These are phyloP conservation scores for Diplosphaera chodatii DNA, from an alignment of 139 green algal species.

Conservation along the genomic window DNA sequence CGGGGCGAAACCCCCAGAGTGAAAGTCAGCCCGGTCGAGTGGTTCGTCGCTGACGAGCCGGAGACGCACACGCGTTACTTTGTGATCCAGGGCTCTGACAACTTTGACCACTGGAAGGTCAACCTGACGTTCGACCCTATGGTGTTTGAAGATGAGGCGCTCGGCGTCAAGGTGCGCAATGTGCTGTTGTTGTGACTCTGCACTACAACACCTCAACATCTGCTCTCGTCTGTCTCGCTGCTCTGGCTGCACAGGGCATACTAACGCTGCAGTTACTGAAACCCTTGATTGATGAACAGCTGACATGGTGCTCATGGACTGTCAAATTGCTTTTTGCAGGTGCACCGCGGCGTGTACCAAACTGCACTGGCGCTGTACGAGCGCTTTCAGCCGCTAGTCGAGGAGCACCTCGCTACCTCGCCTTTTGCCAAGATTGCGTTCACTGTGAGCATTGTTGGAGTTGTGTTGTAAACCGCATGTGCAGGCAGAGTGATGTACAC, in stretches of 20 bases:
- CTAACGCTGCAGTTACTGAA: too few species aligned
- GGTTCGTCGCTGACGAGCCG: constrained; percentile 80
- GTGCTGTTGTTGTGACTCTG: too few species aligned
- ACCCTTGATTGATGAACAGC: too few species aligned
- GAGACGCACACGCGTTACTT: constrained; percentile 58
- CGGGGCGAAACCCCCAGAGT: background rate
- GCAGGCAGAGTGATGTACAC: too few species aligned
- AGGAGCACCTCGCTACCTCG: constrained; percentile 68
- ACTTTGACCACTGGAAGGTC: constrained; percentile 72
- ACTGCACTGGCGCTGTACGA: constrained; percentile 79
- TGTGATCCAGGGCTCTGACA: constrained; percentile 79
- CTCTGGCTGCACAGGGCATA: too few species aligned
- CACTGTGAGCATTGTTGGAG: constrained; percentile 56
- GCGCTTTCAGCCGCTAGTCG: constrained; percentile 79
- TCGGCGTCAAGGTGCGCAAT: constrained; percentile 60
- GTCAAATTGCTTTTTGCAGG: too few species aligned
- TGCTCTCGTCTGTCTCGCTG: too few species aligned
- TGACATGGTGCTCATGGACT: too few species aligned
- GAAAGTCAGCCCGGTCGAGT: constrained; percentile 19
- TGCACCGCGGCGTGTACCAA: constrained; percentile 93
- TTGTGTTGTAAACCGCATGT: too few species aligned
- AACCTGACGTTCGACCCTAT: constrained; percentile 93
- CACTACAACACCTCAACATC: too few species aligned
- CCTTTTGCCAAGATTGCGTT: constrained; percentile 69
- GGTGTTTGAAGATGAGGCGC: constrained; percentile 78